Percentiles rank a stretch among this genome's conserved stretches.
phyloP scores from a whole-genome alignment of 1,284 basidiomycete genomes.

The Ganoderma multipileum region DNA sequence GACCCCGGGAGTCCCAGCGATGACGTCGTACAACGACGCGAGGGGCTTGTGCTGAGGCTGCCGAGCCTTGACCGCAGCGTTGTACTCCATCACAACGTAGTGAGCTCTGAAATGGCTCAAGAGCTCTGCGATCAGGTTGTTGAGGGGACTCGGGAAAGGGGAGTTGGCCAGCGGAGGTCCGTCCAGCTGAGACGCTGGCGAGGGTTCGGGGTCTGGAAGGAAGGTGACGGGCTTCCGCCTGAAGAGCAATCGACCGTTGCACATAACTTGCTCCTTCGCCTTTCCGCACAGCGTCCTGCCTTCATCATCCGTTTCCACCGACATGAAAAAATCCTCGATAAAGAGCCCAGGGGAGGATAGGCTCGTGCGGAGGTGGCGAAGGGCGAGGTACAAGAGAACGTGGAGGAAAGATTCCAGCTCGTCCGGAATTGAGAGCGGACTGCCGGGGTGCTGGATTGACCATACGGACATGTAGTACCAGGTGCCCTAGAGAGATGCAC shows the following conservation, averaged over 20 bases:
- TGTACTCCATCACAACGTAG: neutral
- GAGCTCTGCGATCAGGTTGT: neutral
- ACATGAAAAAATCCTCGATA: neutral
- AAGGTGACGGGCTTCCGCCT: neutral
- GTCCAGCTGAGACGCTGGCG: neutral
- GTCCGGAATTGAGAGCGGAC: neutral
- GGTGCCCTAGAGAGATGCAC: slow-evolving; percentile 15
- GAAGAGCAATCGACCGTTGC: neutral
- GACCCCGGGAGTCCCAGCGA: too few species aligned
- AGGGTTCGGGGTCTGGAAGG: neutral
- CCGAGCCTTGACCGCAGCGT: neutral
- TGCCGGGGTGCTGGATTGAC: neutral
- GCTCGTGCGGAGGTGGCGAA: neutral
- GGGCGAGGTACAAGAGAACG: neutral
- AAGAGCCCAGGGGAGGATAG: neutral
- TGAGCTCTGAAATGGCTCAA: neutral
- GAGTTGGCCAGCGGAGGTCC: neutral
- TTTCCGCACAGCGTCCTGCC: neutral
- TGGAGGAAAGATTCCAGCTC: neutral
- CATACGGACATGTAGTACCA: slow-evolving; percentile 24
- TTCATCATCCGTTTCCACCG: neutral
- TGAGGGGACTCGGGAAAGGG: neutral
- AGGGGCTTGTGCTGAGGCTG: neutral
- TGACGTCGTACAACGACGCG: too few species aligned
- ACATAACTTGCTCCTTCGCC: neutral